Evolutionary conservation across 441 rosid genomes (phyloP).

Genomic region (Geranium incanum): DNA sequence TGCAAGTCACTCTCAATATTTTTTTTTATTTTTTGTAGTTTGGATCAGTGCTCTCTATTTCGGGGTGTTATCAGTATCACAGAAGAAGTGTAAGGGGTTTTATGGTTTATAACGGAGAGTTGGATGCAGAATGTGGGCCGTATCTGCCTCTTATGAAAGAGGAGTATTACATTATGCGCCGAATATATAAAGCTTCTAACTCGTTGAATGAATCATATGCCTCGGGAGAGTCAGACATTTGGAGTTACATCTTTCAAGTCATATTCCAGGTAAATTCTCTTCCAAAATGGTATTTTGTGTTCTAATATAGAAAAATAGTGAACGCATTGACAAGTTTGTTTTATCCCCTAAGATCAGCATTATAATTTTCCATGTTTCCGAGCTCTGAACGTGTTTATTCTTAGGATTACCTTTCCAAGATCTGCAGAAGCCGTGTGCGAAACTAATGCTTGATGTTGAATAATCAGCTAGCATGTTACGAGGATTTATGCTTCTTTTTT

Average conservation of each 20-base stretch:
- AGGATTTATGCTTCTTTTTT: no score
- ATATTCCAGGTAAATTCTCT: conserved; percentile 50
- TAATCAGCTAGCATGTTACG: no score
- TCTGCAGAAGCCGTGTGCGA: no score
- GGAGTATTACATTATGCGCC: conserved; percentile 16
- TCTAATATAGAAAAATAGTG: not conserved
- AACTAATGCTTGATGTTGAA: no score
- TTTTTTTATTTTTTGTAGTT: conserved; percentile 27
- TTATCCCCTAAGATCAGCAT: no score
- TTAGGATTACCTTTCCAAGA: no score
- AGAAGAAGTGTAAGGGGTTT: conserved; percentile 18
- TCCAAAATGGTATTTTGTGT: not conserved
- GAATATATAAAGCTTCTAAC: conserved; percentile 13
- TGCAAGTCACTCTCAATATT: not conserved
- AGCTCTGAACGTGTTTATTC: no score
- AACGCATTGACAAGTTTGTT: no score
- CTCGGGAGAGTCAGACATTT: conserved; percentile 15
- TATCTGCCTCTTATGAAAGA: conserved; percentile 25
- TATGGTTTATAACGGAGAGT: conserved; percentile 17
- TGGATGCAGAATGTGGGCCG: conserved; percentile 36
- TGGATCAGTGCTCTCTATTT: conserved; percentile 40
- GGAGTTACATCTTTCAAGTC: conserved; percentile 44
- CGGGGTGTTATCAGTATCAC: conserved; percentile 34
- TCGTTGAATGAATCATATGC: conserved; percentile 18
- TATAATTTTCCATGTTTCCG: no score